Base-by-base conservation (phyloP, 257 asterid species). In the Solanum ahanhuiri region DNA sequence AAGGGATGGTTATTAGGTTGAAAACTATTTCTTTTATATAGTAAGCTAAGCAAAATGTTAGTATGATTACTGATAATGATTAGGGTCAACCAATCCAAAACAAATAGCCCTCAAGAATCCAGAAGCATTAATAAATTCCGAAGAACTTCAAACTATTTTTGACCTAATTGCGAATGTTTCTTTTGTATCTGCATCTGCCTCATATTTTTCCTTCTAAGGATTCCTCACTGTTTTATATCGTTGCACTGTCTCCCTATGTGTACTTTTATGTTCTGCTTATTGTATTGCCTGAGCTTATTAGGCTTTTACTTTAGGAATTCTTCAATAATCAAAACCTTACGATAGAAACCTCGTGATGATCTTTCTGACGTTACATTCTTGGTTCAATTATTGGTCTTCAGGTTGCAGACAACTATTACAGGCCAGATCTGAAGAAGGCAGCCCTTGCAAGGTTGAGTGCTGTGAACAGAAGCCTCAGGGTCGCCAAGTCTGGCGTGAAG, bases 361-460 rank as follows among this genome's bases (percentile, higher is more conserved):
- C 75, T 33, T 67, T 28, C 37, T 30, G 1, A 67, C 5, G 2
- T 22, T 22, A 5, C 51, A 9, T 20, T 72, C 30, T 20, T 37
- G 9, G 48, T 37, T 71, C 17, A 34, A 71, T 34, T 71, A 71
- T 71, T 57, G 81, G 81, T 35, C 30, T 72, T 72, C 31, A 92
- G 96, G 96, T 92, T 75, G 93, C 90, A 2, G 94, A 92, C 79
- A 93, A 92, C 92, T 72, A 91, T 85, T 93, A 93, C 90, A 92
- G 95, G 83, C 95, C 96, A 45, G 97, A 93, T 86, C 82, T 92
- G 91, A 91, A 93, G 92, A 89, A 90, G 87, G 94, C 94, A 39
- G 97, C 95, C 15, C 97, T 93, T 66, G 97, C 93, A 9, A 89
- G 96, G 84, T 86, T 93, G 92, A 89, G 94, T 66, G 91, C 87